These are phyloP conservation scores for Globisporangium viniferum DNA, from an alignment of 352 stramenopile genomes.

Conservation along the genomic window DNA sequence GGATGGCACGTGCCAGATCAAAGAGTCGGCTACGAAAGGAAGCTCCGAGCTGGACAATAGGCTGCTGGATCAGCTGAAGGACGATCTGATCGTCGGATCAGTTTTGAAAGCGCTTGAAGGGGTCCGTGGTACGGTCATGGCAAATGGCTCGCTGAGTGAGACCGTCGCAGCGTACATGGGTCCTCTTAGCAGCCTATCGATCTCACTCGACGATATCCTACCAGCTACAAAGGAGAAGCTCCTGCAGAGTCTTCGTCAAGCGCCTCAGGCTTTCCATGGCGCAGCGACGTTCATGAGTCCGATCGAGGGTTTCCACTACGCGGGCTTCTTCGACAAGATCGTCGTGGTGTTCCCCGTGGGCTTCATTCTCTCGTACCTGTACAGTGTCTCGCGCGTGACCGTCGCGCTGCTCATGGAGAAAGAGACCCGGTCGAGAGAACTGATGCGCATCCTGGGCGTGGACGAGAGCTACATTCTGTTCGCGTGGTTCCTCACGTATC, in stretches of 20 bases:
- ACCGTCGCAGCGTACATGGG: constrained; percentile 12
- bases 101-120: constrained; percentile 21
- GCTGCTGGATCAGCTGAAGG: constrained; percentile 41
- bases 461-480: constrained; percentile 43
- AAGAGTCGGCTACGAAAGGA: constrained; percentile 27
- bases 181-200: constrained; percentile 16
- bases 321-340: constrained; percentile 80
- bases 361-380: constrained; percentile 92
- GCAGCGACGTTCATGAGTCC: constrained; percentile 44
- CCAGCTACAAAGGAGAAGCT: constrained; percentile 31
- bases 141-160: neutral
- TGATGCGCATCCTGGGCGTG: constrained; percentile 91
- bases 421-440: constrained; percentile 87
- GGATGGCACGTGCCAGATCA: constrained; percentile 42
- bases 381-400: constrained; percentile 88
- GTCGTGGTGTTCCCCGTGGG: constrained; percentile 79
- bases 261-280: constrained; percentile 59
- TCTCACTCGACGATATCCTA: constrained; percentile 12
- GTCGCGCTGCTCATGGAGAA: constrained; percentile 92
- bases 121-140: neutral
- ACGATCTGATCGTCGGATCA: constrained; percentile 52
- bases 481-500: constrained; percentile 80
- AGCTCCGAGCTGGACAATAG: constrained; percentile 27
- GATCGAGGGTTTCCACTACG: constrained; percentile 48
- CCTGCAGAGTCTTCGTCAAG: constrained; percentile 47